Evolutionary conservation across 441 rosid genomes (phyloP).

Genomic region (Erysimum pusillum): DNA sequence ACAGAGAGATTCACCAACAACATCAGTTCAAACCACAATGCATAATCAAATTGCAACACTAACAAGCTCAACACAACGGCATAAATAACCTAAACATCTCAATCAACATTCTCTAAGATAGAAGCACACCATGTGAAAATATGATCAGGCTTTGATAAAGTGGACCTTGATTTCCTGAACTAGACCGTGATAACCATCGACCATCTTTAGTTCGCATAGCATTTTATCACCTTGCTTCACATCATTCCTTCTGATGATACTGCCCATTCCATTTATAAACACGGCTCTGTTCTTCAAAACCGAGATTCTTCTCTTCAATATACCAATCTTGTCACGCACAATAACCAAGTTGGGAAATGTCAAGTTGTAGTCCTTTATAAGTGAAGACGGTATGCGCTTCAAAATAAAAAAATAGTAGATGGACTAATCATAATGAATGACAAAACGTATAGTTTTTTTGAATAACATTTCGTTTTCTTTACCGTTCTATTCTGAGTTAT

Average conservation of each 20-base stretch:
- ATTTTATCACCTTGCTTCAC: not conserved
- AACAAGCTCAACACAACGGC: not conserved
- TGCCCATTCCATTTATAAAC: not conserved
- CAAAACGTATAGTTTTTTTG: not conserved
- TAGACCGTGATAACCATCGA: not conserved
- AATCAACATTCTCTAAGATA: not conserved
- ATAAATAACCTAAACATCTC: not conserved
- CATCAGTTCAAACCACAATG: too few relatives aligned
- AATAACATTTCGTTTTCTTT: not conserved
- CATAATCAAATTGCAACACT: not conserved
- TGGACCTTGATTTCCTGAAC: constrained; percentile 8
- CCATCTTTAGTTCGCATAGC: constrained; percentile 9
- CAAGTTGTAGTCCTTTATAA: constrained; percentile 9
- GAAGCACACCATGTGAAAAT: not conserved
- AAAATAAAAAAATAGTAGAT: not conserved
- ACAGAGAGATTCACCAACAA: too few relatives aligned
- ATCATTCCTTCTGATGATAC: not conserved
- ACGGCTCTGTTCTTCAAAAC: not conserved
- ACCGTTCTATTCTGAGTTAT: not conserved
- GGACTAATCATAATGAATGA: not conserved
- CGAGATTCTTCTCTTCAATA: not conserved
- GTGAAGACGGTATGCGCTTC: not conserved
- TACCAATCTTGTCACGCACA: not conserved
- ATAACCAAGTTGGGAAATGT: not conserved
- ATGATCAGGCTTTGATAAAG: constrained; percentile 6